These are phyloP conservation scores for Boletales sp. DNA, from an alignment of 768 basidiomycete species.

Conservation along the genomic window DNA sequence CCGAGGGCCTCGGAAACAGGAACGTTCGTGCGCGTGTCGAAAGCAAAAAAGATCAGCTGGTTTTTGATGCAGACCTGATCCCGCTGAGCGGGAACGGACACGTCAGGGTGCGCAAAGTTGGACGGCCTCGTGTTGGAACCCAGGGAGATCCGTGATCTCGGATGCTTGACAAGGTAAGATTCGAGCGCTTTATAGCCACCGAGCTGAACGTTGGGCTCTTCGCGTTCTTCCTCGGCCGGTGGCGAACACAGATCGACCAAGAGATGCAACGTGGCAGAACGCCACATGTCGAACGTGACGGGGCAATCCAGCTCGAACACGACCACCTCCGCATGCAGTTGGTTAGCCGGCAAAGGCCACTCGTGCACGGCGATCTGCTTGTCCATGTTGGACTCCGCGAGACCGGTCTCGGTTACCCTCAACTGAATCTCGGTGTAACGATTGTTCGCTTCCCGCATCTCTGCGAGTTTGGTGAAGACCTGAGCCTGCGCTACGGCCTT, in stretches of 20 bases:
- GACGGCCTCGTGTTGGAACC: slow-evolving; percentile 10
- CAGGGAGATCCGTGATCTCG: slow-evolving; percentile 23
- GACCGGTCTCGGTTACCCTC: too few relatives aligned
- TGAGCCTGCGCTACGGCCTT: slow-evolving; percentile 21
- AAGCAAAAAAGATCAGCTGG: slow-evolving; percentile 26
- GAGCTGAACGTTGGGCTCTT: neutral
- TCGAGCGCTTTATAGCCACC: neutral
- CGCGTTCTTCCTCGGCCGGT: neutral
- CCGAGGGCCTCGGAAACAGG: slow-evolving; percentile 16
- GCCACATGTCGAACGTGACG: slow-evolving; percentile 38
- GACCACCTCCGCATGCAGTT: slow-evolving; percentile 16
- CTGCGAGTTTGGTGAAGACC: slow-evolving; percentile 18
- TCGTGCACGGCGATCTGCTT: slow-evolving; percentile 30
- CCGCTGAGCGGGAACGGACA: slow-evolving; percentile 15
- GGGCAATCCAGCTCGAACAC: slow-evolving; percentile 45
- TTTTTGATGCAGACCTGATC: slow-evolving; percentile 27
- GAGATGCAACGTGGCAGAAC: slow-evolving; percentile 18
- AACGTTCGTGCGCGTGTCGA: slow-evolving; percentile 12
- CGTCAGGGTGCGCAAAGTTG: slow-evolving; percentile 24
- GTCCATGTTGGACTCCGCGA: too few relatives aligned
- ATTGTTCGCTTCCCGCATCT: slow-evolving; percentile 24
- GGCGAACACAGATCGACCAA: slow-evolving; percentile 33
- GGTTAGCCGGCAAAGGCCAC: slow-evolving; percentile 41
- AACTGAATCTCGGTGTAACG: neutral
- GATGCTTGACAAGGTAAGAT: too few relatives aligned